Conservation (phyloP, 768 basidiomycete species). For the Suillus lakei region DNA sequence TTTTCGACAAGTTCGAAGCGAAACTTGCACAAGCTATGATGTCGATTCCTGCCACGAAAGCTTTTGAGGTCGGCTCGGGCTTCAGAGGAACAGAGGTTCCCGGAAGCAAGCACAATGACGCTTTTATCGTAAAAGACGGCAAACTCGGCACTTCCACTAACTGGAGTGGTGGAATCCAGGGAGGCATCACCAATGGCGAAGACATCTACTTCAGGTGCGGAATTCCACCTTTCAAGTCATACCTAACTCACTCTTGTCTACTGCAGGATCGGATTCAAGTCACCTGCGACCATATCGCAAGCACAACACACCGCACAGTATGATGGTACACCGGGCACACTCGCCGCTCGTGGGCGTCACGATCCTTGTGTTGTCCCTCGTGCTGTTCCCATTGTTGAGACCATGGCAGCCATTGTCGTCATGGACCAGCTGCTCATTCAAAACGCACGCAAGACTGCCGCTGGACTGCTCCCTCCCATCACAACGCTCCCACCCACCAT, state of each 20-base stretch:
- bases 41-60: constrained; percentile 98
- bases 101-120: constrained; percentile 93
- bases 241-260: constrained; percentile 16
- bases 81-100: constrained; percentile 94
- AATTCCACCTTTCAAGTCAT: background rate
- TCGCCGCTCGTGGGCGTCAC: constrained; percentile 93
- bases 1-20: constrained; percentile 98
- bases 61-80: constrained; percentile 96
- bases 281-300: constrained; percentile 96
- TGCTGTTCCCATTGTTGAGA: constrained; percentile 96
- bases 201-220: constrained; percentile 94
- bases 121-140: constrained; percentile 75
- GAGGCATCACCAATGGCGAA: constrained; percentile 97
- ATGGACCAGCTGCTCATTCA: constrained; percentile 95
- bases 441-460: constrained; percentile 77
- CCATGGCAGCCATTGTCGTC: constrained; percentile 94
- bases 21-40: constrained; percentile 97
- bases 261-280: constrained; percentile 92
- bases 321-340: constrained; percentile 84
- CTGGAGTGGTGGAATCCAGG: constrained; percentile 97
- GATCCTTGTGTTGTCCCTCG: constrained; percentile 98
- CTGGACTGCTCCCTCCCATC: constrained; percentile 79
- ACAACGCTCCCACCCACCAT: constrained; percentile 93
- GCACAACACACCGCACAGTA: constrained; percentile 91
- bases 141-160: constrained; percentile 85